Base-by-base conservation (phyloP, 2,329 filamentous ascomycete species). In the Pestalotiopsis fici region DNA sequence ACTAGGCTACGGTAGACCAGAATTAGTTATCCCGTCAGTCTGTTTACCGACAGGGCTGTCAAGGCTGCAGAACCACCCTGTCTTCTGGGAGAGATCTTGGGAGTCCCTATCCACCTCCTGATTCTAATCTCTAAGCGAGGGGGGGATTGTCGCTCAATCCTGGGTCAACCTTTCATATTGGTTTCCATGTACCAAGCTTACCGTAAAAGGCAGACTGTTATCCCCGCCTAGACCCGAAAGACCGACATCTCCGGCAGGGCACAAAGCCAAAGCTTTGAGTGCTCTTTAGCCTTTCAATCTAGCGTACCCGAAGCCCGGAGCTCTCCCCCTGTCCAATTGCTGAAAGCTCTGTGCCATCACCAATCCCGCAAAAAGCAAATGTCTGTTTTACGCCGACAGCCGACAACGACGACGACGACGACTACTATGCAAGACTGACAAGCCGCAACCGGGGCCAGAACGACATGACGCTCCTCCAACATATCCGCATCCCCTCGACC, bases 401-500 rank as follows among this genome's bases (percentile, higher is more conserved):
- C 21, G 18, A 13, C 21, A 9, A 25, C 55, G 55, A 57, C 23
- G 15, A 57, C 23, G 55, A 37, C 57, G 13, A 35, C 39, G 6
- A 47, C 15, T 11, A 50, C 18, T n/a, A 50, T 50, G 43, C n/a
- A 50, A 50, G 43, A 21, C 18, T 3, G 18, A n/a, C 15, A 11
- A 23, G 6, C 21, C 21, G 7, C 5, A 50, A 18, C 21, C 15
- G 18, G 43, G 43, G n/a, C 18, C 43, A 50, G 18, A 15, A 35
- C 31, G 31, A 35, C 31, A 65, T 65, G 62, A 47, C 62, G 18
- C 62, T 62, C 39, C 64, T 62, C 69, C 78, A 75, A 35, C 80
- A 82, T 71, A 71, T 83, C 67, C 78, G 79, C 70, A 75, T 83
- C 57, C 77, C 75, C 23, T 74, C 74, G 65, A 63, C 64, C 66